Conservation (phyloP, 2,329 filamentous ascomycete species). For the Colletotrichum tofieldiae region DNA sequence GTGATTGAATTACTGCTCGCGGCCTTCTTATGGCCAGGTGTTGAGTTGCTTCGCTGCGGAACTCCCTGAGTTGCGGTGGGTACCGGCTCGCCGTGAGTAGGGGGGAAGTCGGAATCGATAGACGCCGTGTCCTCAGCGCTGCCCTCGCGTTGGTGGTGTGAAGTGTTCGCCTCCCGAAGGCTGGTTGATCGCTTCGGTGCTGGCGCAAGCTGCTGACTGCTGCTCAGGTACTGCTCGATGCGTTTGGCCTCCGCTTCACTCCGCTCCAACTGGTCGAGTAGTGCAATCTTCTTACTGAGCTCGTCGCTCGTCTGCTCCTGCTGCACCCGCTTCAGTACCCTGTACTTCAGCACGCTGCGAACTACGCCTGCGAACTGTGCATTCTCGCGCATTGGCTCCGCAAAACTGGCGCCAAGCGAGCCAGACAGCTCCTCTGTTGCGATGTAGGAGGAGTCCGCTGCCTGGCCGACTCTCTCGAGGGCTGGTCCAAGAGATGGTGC, state of each 20-base stretch:
- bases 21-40: conserved; percentile 80
- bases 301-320: conserved; percentile 98
- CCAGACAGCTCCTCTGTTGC: conserved; percentile 92
- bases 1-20: conserved; percentile 92
- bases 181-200: conserved; percentile 78
- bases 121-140: conserved; percentile 84
- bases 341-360: conserved; percentile 87
- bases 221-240: conserved; percentile 92
- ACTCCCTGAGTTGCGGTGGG: conserved; percentile 83
- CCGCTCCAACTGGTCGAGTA: conserved; percentile 90
- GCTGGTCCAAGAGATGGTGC: conserved; percentile 90
- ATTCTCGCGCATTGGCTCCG: conserved; percentile 97
- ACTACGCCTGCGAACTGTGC: conserved; percentile 98
- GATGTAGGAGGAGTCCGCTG: conserved; percentile 95
- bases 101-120: conserved; percentile 96
- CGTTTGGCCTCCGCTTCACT: conserved; percentile 94
- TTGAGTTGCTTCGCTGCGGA: conserved; percentile 65
- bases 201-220: conserved; percentile 74
- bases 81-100: conserved; percentile 83
- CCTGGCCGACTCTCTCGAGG: conserved; percentile 95
- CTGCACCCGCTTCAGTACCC: conserved; percentile 94
- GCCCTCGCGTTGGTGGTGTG: conserved; percentile 68
- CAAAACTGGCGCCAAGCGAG: conserved; percentile 92
- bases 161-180: conserved; percentile 63
- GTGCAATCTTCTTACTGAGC: conserved; percentile 85